Evolutionary conservation across 108 stramenopile genomes (phyloP).

Genomic region (Skeletonema costatum): DNA sequence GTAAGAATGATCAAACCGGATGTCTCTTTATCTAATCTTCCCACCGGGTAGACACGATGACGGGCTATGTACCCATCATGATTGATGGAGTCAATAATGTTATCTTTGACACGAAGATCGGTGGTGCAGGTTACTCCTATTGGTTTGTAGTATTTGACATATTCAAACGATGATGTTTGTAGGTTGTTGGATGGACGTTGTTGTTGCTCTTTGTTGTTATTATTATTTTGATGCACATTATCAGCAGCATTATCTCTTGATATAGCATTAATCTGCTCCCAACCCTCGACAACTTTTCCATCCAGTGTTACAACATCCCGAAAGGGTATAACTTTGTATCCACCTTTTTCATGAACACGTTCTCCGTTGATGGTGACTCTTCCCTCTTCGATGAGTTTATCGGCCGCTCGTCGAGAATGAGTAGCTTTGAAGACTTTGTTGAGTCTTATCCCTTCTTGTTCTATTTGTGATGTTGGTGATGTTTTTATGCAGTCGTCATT

Average conservation of each 20-base stretch:
- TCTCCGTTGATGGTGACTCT: constrained; percentile 69
- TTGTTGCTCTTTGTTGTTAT: neutral
- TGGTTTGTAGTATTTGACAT: constrained; percentile 85
- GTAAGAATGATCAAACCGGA: constrained; percentile 75
- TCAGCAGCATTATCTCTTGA: neutral
- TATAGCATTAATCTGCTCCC: constrained; percentile 66
- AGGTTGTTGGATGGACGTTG: neutral
- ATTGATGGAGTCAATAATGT: constrained; percentile 62
- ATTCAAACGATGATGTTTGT: constrained; percentile 43
- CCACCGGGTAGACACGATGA: constrained; percentile 81
- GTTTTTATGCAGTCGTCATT: neutral
- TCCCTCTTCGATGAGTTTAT: constrained; percentile 63
- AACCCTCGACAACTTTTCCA: constrained; percentile 58
- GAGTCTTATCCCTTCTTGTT: constrained; percentile 51
- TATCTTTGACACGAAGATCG: constrained; percentile 53
- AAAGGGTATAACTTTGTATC: constrained; percentile 58
- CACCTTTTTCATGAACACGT: constrained; percentile 21
- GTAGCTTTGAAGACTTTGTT: constrained; percentile 85
- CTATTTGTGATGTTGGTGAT: neutral
- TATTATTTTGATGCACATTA: neutral
- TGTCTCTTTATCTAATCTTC: constrained; percentile 81
- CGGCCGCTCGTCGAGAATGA: constrained; percentile 74
- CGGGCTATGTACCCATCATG: constrained; percentile 45
- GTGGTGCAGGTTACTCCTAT: constrained; percentile 79
- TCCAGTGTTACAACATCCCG: constrained; percentile 63